Conservation (phyloP, 2,329 filamentous ascomycete genomes). For the Penicillium sp. region DNA sequence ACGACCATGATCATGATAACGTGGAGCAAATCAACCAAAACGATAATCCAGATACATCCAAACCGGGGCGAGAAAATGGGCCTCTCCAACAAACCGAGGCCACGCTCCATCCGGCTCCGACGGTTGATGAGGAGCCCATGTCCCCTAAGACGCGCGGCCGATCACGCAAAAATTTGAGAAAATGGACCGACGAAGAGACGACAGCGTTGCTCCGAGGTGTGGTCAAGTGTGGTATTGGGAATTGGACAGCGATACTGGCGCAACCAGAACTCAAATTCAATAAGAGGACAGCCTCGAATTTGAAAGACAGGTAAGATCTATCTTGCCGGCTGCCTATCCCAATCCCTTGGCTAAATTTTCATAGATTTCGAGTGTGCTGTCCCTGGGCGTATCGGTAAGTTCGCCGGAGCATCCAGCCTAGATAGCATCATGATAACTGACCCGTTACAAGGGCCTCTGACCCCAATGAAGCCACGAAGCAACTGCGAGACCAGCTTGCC, state of each 20-base stretch:
- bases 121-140: constrained; percentile 26
- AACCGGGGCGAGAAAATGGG: constrained; percentile 10
- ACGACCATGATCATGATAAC: constrained; percentile 18
- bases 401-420: not conserved
- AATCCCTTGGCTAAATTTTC: constrained; percentile 8
- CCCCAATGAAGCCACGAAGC: constrained; percentile 40
- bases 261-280: constrained; percentile 60
- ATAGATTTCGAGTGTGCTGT: constrained; percentile 57
- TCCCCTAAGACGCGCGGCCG: constrained; percentile 41
- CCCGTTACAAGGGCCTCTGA: constrained; percentile 31
- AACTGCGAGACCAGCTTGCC: constrained; percentile 40
- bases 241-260: constrained; percentile 64
- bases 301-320: constrained; percentile 59
- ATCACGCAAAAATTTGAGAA: constrained; percentile 52
- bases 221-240: constrained; percentile 63
- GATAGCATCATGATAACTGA: not conserved
- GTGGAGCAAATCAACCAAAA: constrained; percentile 11
- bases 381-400: constrained; percentile 50
- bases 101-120: constrained; percentile 9
- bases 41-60: constrained; percentile 4
- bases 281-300: constrained; percentile 60
- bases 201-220: constrained; percentile 60
- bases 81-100: constrained; percentile 3
- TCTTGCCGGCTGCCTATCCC: not conserved
- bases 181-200: constrained; percentile 66